Base-by-base conservation (phyloP, 208 protist species). In the Naegleria fowleri region DNA sequence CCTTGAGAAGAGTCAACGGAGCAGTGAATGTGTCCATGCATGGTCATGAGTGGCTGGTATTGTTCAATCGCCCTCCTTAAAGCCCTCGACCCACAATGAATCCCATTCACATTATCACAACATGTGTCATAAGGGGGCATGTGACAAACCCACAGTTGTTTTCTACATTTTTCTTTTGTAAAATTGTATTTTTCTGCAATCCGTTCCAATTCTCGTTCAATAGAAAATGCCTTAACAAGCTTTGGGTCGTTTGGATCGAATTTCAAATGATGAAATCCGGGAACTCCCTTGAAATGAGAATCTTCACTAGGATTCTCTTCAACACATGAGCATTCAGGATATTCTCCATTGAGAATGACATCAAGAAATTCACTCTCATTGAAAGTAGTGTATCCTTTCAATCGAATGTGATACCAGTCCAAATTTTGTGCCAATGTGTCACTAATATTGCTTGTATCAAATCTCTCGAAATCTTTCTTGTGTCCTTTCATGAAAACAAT, bases 191-290 rank as follows among this genome's bases (percentile, higher is more conserved):
- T 79, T 9, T 79, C 67, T 5, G 13, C 67, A 79, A 79, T 79
- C 36, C 67, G 29, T 79, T 79, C 67, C 67, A 79, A 79, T 79
- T 79, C 67, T 79, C 67, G 29, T 79, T 79, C 67, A 79, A 79
- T 79, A 79, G 67, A 79, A 79, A 79, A 79, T 6, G 29, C 29
- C 1, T 29, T 36, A 25, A 79, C 67, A 11, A 79, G n/a, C n/a
- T 79, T n/a, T 36, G 6, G 19, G 36, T 79, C 67, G n/a, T 79
- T 79, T 79, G n/a, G 0, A 79, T 79, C 67, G 36, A 79, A 79
- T 15, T 79, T 36, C 4, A 79, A 79, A 79, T 79, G 29, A 36
- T 79, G 25, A 79, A 79, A 79, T 36, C 67, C 67, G 9, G 19
- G 25, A 25, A 36, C 25, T 36, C 29, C 29, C 36, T 9, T 36